These are phyloP conservation scores for Mucor sp. DNA, from an alignment of 371 early-diverging fungal species.

Conservation along the genomic window DNA sequence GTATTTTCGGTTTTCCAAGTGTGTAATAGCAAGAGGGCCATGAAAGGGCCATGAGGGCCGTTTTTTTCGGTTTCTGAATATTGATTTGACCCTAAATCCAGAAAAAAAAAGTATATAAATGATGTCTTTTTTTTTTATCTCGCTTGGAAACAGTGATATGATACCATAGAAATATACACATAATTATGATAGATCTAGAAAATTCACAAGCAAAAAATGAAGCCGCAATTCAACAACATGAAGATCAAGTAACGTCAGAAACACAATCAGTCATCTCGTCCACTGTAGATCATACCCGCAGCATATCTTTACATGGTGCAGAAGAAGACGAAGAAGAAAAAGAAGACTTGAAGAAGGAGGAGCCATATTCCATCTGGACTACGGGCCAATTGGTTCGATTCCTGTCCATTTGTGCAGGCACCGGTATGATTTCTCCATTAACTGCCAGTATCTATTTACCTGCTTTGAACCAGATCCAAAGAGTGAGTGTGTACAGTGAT, in stretches of 20 bases:
- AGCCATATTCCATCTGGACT: slow-evolving; percentile 16
- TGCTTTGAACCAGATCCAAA: slow-evolving; percentile 20
- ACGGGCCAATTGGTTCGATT: background rate
- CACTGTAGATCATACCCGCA: background rate
- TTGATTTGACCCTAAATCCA: background rate
- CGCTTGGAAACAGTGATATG: background rate
- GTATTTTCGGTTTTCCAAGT: background rate
- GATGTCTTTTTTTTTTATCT: background rate
- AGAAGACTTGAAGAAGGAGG: background rate
- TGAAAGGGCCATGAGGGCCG: background rate
- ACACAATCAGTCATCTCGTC: background rate
- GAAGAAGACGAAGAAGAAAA: background rate
- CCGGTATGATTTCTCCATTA: slow-evolving; percentile 21
- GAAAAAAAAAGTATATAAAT: background rate
- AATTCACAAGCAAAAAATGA: background rate
- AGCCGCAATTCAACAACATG: background rate
- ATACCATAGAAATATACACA: background rate
- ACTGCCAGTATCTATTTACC: slow-evolving; percentile 26
- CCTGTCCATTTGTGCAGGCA: slow-evolving; percentile 7
- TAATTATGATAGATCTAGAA: background rate
- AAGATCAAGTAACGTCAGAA: background rate
- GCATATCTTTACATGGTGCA: background rate
- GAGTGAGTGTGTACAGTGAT: background rate
- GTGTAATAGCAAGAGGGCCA: background rate
- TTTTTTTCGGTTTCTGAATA: background rate